phyloP scores from a whole-genome alignment of 345 rosid species.

The Pistacia atlantica region DNA sequence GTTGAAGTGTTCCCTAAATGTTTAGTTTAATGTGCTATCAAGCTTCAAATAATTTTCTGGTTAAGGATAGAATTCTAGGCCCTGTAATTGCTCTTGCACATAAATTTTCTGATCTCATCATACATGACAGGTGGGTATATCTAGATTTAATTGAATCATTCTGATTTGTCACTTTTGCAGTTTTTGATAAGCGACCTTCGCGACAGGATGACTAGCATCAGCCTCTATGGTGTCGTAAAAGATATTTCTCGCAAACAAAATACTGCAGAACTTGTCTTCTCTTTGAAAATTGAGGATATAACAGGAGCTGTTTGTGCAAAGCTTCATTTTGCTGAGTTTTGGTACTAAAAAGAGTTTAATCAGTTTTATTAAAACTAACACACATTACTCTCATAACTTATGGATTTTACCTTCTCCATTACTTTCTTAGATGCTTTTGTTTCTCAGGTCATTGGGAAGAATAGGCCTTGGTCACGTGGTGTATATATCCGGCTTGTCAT shows the following conservation, averaged over 20 bases:
- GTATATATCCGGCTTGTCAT: slow-evolving; percentile 75
- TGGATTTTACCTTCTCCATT: background rate
- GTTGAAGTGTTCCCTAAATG: background rate
- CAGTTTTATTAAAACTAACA: slow-evolving; percentile 3
- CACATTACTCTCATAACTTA: background rate
- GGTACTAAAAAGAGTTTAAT: slow-evolving; percentile 43
- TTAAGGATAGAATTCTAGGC: background rate
- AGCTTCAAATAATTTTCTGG: background rate
- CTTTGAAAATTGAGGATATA: slow-evolving; percentile 67
- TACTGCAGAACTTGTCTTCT: slow-evolving; percentile 51
- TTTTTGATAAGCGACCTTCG: slow-evolving; percentile 59
- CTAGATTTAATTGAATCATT: background rate
- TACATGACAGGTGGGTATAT: background rate
- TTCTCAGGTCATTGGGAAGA: slow-evolving; percentile 84
- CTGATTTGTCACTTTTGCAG: slow-evolving; percentile 56
- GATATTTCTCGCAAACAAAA: slow-evolving; percentile 52
- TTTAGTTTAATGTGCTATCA: too few relatives aligned
- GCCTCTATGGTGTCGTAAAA: slow-evolving; percentile 74
- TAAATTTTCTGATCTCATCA: background rate
- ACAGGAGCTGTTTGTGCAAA: slow-evolving; percentile 72
- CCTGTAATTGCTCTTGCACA: background rate
- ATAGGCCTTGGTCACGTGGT: slow-evolving; percentile 72
- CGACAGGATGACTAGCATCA: slow-evolving; percentile 81
- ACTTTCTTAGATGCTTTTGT: background rate
- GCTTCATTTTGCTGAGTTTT: slow-evolving; percentile 69